phyloP scores from a whole-genome alignment of 2,329 filamentous ascomycete species.

The Lecanicillium sp. region DNA sequence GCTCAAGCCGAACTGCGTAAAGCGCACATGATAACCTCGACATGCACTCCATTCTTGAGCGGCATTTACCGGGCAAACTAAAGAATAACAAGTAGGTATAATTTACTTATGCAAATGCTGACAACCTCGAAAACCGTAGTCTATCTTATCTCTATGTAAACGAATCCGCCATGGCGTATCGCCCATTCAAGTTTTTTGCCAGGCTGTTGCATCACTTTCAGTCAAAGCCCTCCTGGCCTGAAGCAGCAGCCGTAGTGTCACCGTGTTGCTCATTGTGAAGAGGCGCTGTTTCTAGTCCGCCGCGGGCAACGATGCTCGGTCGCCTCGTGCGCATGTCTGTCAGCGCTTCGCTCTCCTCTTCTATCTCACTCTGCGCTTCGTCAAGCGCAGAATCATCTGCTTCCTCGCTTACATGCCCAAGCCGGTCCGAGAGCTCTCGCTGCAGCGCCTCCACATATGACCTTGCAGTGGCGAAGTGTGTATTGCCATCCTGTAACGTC shows the following conservation, averaged over 20 bases:
- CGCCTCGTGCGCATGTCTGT: conserved; percentile 42
- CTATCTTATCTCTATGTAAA: conserved; percentile 4
- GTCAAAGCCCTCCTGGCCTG: conserved; percentile 9
- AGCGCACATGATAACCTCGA: neutral
- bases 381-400: conserved; percentile 25
- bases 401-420: conserved; percentile 29
- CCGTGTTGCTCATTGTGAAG: conserved; percentile 21
- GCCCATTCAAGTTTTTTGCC: neutral
- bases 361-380: conserved; percentile 34
- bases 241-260: neutral
- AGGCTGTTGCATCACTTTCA: neutral
- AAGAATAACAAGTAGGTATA: neutral
- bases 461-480: conserved; percentile 44
- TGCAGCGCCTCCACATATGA: conserved; percentile 49
- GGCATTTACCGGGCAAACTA: too few relatives aligned
- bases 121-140: neutral
- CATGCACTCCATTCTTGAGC: too few relatives aligned
- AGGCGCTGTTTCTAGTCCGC: conserved; percentile 42
- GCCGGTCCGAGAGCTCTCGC: conserved; percentile 40
- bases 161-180: neutral
- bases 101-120: neutral
- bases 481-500: conserved; percentile 44
- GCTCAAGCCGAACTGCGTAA: neutral
- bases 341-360: conserved; percentile 48
- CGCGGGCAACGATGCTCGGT: conserved; percentile 44